Evolutionary conservation across 179 eudicot species (phyloP), one percentile per base, ranked within the genome.

Genomic region (Dionaea muscipula): DNA sequence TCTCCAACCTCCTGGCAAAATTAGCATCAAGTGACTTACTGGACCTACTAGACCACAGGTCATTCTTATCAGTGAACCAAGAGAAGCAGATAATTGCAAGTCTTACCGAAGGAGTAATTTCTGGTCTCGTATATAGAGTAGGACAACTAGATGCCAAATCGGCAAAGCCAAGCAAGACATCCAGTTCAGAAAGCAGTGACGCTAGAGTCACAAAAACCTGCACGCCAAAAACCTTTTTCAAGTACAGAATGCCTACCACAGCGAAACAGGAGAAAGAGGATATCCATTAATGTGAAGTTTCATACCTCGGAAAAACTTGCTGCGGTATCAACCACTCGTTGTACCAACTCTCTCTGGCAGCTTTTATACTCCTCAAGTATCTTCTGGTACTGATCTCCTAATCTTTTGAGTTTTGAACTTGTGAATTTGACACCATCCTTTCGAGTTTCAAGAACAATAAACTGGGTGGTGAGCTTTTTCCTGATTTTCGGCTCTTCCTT

Each of bases 361-460:
- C 24, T 77, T 72, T 70, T 84, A 56, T 91, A 91, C 62, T 91
- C 91, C 41, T 84, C 95, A n/a, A 86, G 65, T 54, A 86, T 62
- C 69, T 76, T 77, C 67, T 86, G 98, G 72, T 80, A 84, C 63
- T 77, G 81, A 43, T 86, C 94, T 50, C 95, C 94, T 62, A 91
- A 65, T 53, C 71, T 81, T 72, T 84, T 91, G 26, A 91, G 95
- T 74, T 84, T 91, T 47, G 91, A 26, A 57, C 80, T 91, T 68
- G 94, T 84, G 68, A 91, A 91, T 60, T 91, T 91, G 38, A 91
- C 94, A 55, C 98, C 98, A 69, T 91, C 98, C 68, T 91, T 91
- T 20, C 98, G 80, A 56, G 98, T 91, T 68, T 91, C 98, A 55
- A 86, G 94, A 53, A 91, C 82, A 77, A 86, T 74, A 63, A 80